Percentiles rank a stretch among this genome's conserved stretches.
These are phyloP conservation scores for Wilcoxina mikolae DNA, from an alignment of 495 filamentous ascomycete genomes.

Conservation along the genomic window DNA sequence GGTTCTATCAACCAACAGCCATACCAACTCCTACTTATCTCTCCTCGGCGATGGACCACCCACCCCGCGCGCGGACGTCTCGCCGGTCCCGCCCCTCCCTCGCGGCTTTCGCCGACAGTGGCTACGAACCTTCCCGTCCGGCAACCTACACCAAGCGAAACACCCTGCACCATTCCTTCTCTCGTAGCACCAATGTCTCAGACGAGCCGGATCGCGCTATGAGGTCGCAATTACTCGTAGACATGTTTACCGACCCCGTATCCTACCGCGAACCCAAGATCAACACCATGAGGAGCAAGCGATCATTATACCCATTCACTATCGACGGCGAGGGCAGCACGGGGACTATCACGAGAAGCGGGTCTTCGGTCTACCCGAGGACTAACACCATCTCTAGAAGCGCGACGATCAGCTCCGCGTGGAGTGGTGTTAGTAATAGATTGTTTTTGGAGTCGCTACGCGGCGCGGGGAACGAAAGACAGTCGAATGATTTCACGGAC, in stretches of 20 bases:
- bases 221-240: neutral
- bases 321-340: conserved; percentile 11
- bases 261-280: neutral
- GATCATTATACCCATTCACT: conserved; percentile 6
- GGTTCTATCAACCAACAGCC: too few relatives aligned
- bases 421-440: conserved; percentile 27
- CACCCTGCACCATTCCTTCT: conserved; percentile 19
- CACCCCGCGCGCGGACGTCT: conserved; percentile 12
- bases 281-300: neutral
- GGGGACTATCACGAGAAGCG: conserved; percentile 10
- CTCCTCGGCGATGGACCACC: neutral
- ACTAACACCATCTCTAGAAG: conserved; percentile 22
- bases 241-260: conserved; percentile 1
- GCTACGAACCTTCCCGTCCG: conserved; percentile 20
- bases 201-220: neutral
- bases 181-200: conserved; percentile 12
- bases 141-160: conserved; percentile 8
- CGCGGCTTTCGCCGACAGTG: conserved; percentile 26
- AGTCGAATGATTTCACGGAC: conserved; percentile 21
- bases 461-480: conserved; percentile 13
- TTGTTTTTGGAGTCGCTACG: conserved; percentile 21
- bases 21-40: neutral
- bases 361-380: conserved; percentile 15
- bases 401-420: conserved; percentile 26
- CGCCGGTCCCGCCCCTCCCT: conserved; percentile 27